Percentiles rank a stretch among this genome's conserved stretches.
phyloP scores from a whole-genome alignment of 2,329 filamentous ascomycete species.

The Parastagonospora nodorum region DNA sequence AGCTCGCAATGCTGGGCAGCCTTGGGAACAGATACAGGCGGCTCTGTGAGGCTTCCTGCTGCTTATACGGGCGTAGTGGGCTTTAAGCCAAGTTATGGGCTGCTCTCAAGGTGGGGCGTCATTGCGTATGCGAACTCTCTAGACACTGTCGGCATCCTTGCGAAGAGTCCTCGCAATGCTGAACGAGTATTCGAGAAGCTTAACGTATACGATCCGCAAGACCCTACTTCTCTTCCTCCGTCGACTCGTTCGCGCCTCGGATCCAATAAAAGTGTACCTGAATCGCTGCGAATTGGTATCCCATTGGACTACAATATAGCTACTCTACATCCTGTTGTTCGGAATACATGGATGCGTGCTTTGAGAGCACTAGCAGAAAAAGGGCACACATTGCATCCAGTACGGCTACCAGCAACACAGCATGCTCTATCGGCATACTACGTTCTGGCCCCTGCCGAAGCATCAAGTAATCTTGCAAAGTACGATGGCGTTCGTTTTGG shows the following conservation, averaged over 20 bases:
- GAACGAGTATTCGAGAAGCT: conserved; percentile 54
- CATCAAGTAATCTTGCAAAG: conserved; percentile 92
- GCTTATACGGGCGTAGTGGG: conserved; percentile 83
- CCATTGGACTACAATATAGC: conserved; percentile 83
- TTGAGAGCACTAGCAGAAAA: conserved; percentile 63
- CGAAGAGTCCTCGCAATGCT: conserved; percentile 58
- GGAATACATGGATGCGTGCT: conserved; percentile 68
- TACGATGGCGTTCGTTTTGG: conserved; percentile 98
- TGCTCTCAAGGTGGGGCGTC: conserved; percentile 83
- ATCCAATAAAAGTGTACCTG: not conserved
- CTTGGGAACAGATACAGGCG: conserved; percentile 91
- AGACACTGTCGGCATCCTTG: conserved; percentile 84
- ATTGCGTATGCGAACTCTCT: conserved; percentile 91
- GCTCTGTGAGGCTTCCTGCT: conserved; percentile 83
- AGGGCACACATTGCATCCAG: conserved; percentile 74
- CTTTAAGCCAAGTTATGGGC: conserved; percentile 90
- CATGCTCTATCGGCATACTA: conserved; percentile 93
- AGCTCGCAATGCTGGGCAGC: conserved; percentile 68
- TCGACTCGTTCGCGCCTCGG: conserved; percentile 57
- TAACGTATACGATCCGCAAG: conserved; percentile 67
- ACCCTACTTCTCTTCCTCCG: conserved; percentile 73
- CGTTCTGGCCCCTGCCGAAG: conserved; percentile 91
- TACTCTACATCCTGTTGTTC: conserved; percentile 74
- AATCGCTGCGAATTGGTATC: conserved; percentile 58
- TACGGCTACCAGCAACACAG: conserved; percentile 82